These are phyloP conservation scores for Coemansia sp. DNA, from an alignment of 192 early-diverging fungal species.

Conservation along the genomic window DNA sequence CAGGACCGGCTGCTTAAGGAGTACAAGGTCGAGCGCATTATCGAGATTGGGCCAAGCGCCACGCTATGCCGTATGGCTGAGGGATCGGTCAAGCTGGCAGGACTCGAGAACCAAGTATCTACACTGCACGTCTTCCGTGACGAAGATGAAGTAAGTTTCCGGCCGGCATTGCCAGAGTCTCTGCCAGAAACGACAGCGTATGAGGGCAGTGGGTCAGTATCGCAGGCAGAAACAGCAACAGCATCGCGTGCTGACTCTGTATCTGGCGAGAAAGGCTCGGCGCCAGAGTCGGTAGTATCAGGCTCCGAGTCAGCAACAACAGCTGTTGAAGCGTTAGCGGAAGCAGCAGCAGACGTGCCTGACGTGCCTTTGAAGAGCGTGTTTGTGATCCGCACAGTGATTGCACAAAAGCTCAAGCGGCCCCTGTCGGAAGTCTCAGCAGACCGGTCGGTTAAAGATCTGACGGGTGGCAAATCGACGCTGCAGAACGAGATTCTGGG, in stretches of 20 bases:
- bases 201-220: neutral
- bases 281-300: slow-evolving; percentile 3
- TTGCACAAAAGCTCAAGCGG: slow-evolving; percentile 93
- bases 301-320: neutral
- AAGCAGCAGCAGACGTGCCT: slow-evolving; percentile 28
- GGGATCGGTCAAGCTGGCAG: slow-evolving; percentile 74
- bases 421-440: slow-evolving; percentile 70
- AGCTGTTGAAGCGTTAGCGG: slow-evolving; percentile 41
- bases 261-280: neutral
- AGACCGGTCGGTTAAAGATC: slow-evolving; percentile 65
- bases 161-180: neutral
- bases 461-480: slow-evolving; percentile 94
- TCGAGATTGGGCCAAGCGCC: slow-evolving; percentile 89
- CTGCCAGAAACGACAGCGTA: neutral
- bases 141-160: slow-evolving; percentile 26
- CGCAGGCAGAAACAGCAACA: neutral
- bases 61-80: slow-evolving; percentile 93
- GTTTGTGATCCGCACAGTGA: slow-evolving; percentile 79
- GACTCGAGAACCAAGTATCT: slow-evolving; percentile 17
- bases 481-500: slow-evolving; percentile 97
- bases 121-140: slow-evolving; percentile 34
- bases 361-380: slow-evolving; percentile 78
- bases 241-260: neutral
- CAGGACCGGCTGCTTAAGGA: slow-evolving; percentile 84
- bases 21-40: slow-evolving; percentile 76